A percentile compares a stretch with the other conserved stretches of the same genome.
phyloP scores from a whole-genome alignment of 2,329 filamentous ascomycete genomes.

The Teratosphaeria nubilosa region DNA sequence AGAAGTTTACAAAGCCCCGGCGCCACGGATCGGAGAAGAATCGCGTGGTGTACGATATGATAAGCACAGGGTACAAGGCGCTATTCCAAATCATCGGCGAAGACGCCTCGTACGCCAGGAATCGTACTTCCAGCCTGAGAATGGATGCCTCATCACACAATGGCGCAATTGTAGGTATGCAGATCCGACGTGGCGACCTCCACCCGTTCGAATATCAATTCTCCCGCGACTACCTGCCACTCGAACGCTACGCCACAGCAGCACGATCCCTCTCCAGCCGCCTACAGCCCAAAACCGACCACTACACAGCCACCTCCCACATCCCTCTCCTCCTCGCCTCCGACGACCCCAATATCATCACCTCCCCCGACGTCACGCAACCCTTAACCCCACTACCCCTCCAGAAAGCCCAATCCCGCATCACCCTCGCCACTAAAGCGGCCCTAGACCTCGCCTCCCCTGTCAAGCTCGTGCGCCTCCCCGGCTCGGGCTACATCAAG shows the following conservation, averaged over 20 bases:
- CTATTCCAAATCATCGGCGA: constrained; percentile 60
- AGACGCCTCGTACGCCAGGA: constrained; percentile 55
- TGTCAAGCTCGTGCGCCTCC: constrained; percentile 20
- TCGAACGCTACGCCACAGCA: constrained; percentile 55
- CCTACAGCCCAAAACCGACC: constrained; percentile 55
- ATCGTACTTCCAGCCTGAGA: constrained; percentile 49
- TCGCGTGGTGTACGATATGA: constrained; percentile 56
- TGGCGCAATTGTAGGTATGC: constrained; percentile 57
- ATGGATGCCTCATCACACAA: constrained; percentile 35
- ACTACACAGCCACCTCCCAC: constrained; percentile 66
- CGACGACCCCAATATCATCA: constrained; percentile 69
- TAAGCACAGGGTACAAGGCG: constrained; percentile 59
- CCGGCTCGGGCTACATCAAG: constrained; percentile 47
- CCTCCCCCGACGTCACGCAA: constrained; percentile 51
- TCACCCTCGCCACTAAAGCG: constrained; percentile 60
- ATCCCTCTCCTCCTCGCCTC: constrained; percentile 61
- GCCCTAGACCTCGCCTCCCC: constrained; percentile 32
- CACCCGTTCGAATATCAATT: constrained; percentile 77
- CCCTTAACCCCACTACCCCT: constrained; percentile 22
- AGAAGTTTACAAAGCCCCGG: constrained; percentile 39
- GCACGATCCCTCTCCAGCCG: constrained; percentile 28
- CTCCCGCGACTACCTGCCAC: constrained; percentile 65
- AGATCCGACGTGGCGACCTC: constrained; percentile 70
- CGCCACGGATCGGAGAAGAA: constrained; percentile 30
- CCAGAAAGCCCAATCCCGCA: constrained; percentile 60